Percentiles rank a stretch among this genome's conserved stretches.
phyloP scores from a whole-genome alignment of 2,329 filamentous ascomycete genomes.

The Stylonectria norvegica region DNA sequence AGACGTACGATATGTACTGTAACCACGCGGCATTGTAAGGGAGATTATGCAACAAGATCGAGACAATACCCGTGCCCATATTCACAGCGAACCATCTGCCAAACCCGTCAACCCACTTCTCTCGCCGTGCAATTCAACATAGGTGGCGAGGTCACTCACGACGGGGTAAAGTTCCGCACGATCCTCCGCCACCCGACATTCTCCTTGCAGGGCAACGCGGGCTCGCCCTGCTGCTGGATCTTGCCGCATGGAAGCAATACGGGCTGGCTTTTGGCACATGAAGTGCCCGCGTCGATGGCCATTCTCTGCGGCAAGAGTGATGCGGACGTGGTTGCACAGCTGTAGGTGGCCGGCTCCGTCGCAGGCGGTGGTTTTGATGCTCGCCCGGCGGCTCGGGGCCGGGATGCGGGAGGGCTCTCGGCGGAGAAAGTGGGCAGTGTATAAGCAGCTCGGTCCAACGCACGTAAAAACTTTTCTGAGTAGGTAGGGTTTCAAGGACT shows the following conservation, averaged over 20 bases:
- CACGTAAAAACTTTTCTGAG: no score
- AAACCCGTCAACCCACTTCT: neutral
- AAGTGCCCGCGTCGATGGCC: slow-evolving; percentile 1
- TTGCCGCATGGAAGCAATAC: slow-evolving; percentile 8
- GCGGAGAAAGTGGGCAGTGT: no score
- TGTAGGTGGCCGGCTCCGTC: neutral
- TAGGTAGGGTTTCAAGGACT: no score
- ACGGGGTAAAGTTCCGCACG: slow-evolving; percentile 53
- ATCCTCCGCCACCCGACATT: slow-evolving; percentile 43
- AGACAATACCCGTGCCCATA: slow-evolving; percentile 68
- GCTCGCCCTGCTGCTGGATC: slow-evolving; percentile 12
- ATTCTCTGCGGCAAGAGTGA: no score
- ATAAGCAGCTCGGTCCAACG: no score
- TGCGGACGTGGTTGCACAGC: no score
- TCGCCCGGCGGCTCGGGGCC: no score
- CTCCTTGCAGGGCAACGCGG: slow-evolving; percentile 29
- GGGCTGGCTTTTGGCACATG: slow-evolving; percentile 9
- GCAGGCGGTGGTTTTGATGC: neutral
- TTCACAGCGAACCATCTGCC: slow-evolving; percentile 55
- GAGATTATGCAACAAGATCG: slow-evolving; percentile 58
- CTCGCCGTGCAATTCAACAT: neutral
- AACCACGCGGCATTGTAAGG: slow-evolving; percentile 59
- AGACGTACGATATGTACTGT: slow-evolving; percentile 54
- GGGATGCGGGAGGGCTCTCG: no score
- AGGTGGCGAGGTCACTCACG: slow-evolving; percentile 35